Percentiles rank a stretch among this genome's conserved stretches.
Conservation (phyloP, 805 yeast species). For the Metschnikowia peoriensis region DNA sequence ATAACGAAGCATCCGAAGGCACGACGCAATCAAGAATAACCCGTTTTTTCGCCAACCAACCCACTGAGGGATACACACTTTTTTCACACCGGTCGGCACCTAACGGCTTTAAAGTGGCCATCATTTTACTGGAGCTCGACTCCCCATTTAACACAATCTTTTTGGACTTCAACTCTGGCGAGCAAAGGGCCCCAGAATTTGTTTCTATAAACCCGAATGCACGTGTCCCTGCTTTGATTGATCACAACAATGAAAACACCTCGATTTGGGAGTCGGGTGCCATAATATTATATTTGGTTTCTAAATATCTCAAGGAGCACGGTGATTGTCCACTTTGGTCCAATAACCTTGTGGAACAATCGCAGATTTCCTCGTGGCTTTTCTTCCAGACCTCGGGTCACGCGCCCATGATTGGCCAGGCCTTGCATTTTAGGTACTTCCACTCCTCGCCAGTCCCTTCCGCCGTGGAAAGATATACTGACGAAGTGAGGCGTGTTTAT, state of each 20-base stretch:
- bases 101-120: slow-evolving; percentile 94
- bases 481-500: slow-evolving; percentile 89
- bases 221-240: slow-evolving; percentile 90
- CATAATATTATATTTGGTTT: slow-evolving; percentile 77
- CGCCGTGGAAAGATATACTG: slow-evolving; percentile 87
- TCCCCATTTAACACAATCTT: slow-evolving; percentile 77
- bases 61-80: slow-evolving; percentile 78
- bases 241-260: slow-evolving; percentile 76
- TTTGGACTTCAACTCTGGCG: slow-evolving; percentile 83
- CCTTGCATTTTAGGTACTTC: slow-evolving; percentile 88
- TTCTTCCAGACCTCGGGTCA: slow-evolving; percentile 96
- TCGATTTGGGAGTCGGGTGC: slow-evolving; percentile 96
- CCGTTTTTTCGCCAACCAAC: slow-evolving; percentile 71
- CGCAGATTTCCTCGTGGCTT: slow-evolving; percentile 84
- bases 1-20: slow-evolving; percentile 37
- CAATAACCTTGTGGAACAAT: slow-evolving; percentile 70
- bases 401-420: slow-evolving; percentile 99
- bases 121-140: slow-evolving; percentile 79
- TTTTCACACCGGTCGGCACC: slow-evolving; percentile 88
- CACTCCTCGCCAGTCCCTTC: slow-evolving; percentile 82
- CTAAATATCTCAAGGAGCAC: slow-evolving; percentile 58
- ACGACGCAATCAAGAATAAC: slow-evolving; percentile 57
- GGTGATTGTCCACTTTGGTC: slow-evolving; percentile 80
- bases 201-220: slow-evolving; percentile 95
- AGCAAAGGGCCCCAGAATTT: slow-evolving; percentile 91